Conservation (phyloP, 108 stramenopile species). For the Cyclotella baltica region DNA sequence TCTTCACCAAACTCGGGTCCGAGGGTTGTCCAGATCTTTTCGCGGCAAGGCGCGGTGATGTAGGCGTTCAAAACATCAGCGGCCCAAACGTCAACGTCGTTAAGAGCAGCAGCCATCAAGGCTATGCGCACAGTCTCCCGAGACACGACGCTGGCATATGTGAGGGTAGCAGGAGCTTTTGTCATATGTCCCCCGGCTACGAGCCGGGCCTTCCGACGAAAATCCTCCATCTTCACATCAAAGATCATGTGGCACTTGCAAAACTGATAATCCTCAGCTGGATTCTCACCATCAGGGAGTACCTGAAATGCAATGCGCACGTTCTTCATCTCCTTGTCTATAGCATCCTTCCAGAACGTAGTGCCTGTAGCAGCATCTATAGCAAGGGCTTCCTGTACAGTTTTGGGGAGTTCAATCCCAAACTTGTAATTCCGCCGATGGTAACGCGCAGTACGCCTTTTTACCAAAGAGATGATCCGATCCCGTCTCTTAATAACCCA, state of each 20-base stretch:
- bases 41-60: constrained; percentile 30
- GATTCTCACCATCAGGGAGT: background rate
- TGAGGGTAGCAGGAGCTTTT: constrained; percentile 43
- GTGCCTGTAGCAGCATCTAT: constrained; percentile 34
- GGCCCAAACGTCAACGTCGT: constrained; percentile 23
- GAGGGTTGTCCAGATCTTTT: constrained; percentile 29
- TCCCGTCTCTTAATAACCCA: constrained; percentile 13
- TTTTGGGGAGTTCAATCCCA: constrained; percentile 41
- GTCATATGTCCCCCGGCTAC: constrained; percentile 52
- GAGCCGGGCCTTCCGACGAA: too few species aligned
- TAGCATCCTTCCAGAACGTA: constrained; percentile 50
- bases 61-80: constrained; percentile 59
- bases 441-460: constrained; percentile 9
- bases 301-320: constrained; percentile 45
- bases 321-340: constrained; percentile 47
- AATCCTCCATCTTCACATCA: background rate
- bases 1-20: constrained; percentile 42
- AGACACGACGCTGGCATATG: constrained; percentile 49
- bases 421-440: constrained; percentile 44
- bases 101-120: constrained; percentile 56
- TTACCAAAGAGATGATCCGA: constrained; percentile 12
- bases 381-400: constrained; percentile 32
- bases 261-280: background rate
- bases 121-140: constrained; percentile 55
- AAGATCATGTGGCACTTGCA: background rate